Conservation (phyloP, 345 rosid genomes). For the Melaleuca alternifolia region DNA sequence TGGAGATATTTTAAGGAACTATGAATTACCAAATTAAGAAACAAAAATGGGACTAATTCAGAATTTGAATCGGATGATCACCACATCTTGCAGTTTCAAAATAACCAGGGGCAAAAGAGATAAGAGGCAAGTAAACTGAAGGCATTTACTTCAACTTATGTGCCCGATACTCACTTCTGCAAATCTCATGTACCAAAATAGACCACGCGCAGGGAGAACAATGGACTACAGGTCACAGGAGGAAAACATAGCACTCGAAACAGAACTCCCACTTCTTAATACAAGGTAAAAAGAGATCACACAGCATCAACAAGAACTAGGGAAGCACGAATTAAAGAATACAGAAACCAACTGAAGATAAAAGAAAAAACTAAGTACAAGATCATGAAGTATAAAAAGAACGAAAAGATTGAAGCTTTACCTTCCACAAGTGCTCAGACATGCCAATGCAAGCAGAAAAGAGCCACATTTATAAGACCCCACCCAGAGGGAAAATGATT, state of each 20-base stretch:
- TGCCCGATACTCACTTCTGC: neutral
- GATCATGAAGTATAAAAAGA: neutral
- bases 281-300: neutral
- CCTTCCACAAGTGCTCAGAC: neutral
- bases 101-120: neutral
- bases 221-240: neutral
- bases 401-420: neutral
- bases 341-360: neutral
- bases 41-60: neutral
- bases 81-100: neutral
- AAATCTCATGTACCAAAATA: neutral
- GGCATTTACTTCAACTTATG: neutral
- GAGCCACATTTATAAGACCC: neutral
- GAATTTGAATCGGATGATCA: neutral
- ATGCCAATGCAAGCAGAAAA: neutral
- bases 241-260: neutral
- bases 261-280: neutral
- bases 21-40: neutral
- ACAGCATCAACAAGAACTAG: neutral
- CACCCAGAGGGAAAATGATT: neutral
- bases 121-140: neutral
- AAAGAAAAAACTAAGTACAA: neutral
- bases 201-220: neutral
- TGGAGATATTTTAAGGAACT: neutral
- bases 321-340: neutral